Evolutionary conservation across 208 protist species (phyloP), one percentile per base, ranked within the genome.

Genomic region (Crithidia mellificae): DNA sequence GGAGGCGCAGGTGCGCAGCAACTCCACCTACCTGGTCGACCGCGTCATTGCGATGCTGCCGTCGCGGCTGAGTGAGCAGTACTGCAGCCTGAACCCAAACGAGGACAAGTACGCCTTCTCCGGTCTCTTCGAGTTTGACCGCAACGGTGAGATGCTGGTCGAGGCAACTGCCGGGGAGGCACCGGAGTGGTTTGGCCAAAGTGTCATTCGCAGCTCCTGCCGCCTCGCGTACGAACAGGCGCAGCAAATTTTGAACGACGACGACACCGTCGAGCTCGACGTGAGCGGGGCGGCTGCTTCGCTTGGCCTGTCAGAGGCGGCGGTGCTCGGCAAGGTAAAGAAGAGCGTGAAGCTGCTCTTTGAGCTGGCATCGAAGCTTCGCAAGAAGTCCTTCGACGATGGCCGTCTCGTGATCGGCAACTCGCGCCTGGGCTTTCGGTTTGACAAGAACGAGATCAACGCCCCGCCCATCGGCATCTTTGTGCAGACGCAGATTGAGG

Each of bases 31-130:
- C 76, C 73, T 98, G 22, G 82, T 96, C 11, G 88, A 98, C 49
- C 54, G 78, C 29, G 81, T 94, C 25, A 88, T 97, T 34, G 87
- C 92, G 39, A 98, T 98, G 96, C 84, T 98, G 43, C 96, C 96
- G 27, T 82, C 81, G 15, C 81, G 83, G 51, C 78, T 98, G 14
- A 95, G 85, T 63, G 87, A 96, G 64, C 73, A 94, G 50, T 85
- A 92, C 73, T 96, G 91, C 74, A 94, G 87, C 63, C 77, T 97
- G 32, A 96, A 96, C 71, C 77, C 91, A 8, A 59, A 57, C 17
- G 81, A 81, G 19, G 92, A 97, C 44, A 96, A 96, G 72, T 92
- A 93, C 58, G 81, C 93, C 56, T 97, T 98, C 59, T 95, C 89
- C 4, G 71, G 44, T 14, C 73, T 98, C 43, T 97, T 96, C 75